A percentile compares a stretch with the other conserved stretches of the same genome.
Conservation (phyloP, 164 flowering plant genomes). For the Santalum album region DNA sequence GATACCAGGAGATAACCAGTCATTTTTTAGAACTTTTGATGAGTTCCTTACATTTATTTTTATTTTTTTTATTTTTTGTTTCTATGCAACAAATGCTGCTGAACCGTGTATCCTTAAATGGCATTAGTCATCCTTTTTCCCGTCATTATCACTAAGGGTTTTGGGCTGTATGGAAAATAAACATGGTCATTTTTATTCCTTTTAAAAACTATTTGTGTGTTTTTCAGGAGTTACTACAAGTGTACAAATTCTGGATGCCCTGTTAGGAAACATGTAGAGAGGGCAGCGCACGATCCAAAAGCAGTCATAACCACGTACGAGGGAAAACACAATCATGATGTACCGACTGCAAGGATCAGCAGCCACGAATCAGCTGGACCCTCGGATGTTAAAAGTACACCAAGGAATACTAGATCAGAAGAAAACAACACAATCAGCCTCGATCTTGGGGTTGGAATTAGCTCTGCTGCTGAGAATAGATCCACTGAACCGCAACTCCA, state of each 20-base stretch:
- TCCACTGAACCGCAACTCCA: slow-evolving; percentile 31
- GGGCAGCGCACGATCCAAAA: slow-evolving; percentile 94
- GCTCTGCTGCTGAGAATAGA: slow-evolving; percentile 38
- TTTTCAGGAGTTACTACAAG: slow-evolving; percentile 94
- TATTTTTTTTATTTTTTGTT: no score
- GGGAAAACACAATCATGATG: slow-evolving; percentile 94
- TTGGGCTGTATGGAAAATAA: no score
- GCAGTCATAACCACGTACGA: slow-evolving; percentile 95
- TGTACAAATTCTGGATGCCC: slow-evolving; percentile 87
- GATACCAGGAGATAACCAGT: no score
- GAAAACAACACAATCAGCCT: slow-evolving; percentile 59
- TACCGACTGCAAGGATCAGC: slow-evolving; percentile 59
- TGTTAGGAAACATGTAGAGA: slow-evolving; percentile 93
- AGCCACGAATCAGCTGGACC: slow-evolving; percentile 51
- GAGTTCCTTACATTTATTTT: no score
- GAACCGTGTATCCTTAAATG: no score
- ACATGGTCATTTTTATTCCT: no score
- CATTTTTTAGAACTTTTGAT: no score
- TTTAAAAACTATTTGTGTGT: no score
- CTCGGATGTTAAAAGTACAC: slow-evolving; percentile 20
- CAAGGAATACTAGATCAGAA: slow-evolving; percentile 31
- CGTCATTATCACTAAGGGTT: no score
- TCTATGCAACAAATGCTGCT: no score
- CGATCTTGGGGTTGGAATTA: slow-evolving; percentile 80
- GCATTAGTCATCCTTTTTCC: no score